phyloP scores from a whole-genome alignment of 2,329 filamentous ascomycete species.

The Alternaria brassicicola region DNA sequence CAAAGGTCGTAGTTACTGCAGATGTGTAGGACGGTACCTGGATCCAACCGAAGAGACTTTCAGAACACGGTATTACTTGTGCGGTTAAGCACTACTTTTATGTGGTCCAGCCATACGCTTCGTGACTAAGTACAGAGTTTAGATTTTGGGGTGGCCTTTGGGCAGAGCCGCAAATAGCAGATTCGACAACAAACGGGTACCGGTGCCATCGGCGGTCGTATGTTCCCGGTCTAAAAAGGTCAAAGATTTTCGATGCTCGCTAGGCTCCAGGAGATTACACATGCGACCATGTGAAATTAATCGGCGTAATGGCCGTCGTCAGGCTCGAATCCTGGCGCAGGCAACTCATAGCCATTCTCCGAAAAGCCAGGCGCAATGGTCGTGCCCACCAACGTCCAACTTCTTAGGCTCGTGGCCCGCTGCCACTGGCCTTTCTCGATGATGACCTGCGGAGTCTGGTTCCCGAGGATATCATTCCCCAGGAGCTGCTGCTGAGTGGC shows the following conservation, averaged over 20 bases:
- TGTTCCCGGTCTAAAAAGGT: background rate
- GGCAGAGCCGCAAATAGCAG: no score
- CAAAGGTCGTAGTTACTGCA: background rate
- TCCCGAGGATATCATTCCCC: constrained; percentile 53
- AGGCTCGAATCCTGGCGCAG: constrained; percentile 24
- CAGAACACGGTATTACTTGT: background rate
- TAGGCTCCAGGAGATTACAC: background rate
- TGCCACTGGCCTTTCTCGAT: constrained; percentile 56
- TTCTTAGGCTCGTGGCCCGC: constrained; percentile 53
- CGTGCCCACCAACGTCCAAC: constrained; percentile 58
- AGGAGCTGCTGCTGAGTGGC: constrained; percentile 39
- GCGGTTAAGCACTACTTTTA: background rate
- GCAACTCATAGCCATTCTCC: constrained; percentile 28
- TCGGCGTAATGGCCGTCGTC: background rate
- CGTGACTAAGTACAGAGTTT: no score
- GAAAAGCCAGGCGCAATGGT: constrained; percentile 31
- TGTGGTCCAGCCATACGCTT: no score
- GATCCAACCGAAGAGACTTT: background rate
- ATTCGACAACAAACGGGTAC: no score
- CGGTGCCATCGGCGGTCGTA: no score
- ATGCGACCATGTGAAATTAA: background rate
- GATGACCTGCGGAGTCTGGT: constrained; percentile 54
- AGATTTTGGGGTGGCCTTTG: no score
- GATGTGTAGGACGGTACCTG: background rate
- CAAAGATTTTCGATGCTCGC: rapidly evolving